These are phyloP conservation scores for Fusarium pseudocircinatum DNA, from an alignment of 2,329 filamentous ascomycete species.

Conservation along the genomic window DNA sequence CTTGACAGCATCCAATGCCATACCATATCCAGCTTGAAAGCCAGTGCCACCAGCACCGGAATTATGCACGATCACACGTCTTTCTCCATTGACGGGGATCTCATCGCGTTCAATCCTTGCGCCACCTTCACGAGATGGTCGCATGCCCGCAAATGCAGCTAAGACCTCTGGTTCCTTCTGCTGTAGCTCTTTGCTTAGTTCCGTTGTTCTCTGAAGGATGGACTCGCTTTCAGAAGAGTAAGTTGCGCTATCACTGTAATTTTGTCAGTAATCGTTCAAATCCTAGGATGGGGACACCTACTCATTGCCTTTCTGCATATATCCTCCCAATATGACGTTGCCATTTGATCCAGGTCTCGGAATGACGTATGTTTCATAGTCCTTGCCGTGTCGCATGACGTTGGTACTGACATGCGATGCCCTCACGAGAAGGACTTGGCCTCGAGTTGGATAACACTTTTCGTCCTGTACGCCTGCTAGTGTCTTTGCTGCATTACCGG, in stretches of 20 bases:
- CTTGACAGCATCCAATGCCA: background rate
- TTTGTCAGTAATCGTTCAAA: too few relatives aligned
- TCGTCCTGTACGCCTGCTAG: background rate
- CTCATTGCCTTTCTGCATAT: background rate
- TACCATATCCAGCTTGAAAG: conserved; percentile 1
- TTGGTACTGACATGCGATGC: background rate
- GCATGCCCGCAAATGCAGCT: background rate
- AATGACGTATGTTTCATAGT: background rate
- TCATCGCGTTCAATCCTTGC: background rate
- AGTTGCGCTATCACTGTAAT: background rate
- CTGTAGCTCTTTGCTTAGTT: background rate
- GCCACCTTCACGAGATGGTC: background rate
- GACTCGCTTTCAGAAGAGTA: background rate
- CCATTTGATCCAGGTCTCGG: conserved; percentile 2
- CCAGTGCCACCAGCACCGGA: conserved; percentile 3
- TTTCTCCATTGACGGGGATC: background rate
- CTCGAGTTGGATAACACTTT: conserved; percentile 1
- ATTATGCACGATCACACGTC: background rate
- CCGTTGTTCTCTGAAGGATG: background rate
- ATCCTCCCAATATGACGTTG: background rate
- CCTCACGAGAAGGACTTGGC: background rate
- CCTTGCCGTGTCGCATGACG: background rate
- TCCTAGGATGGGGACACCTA: too few relatives aligned
- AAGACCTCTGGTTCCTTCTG: background rate
- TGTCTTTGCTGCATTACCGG: background rate